Evolutionary conservation across 345 rosid species (phyloP), one percentile per base, ranked within the genome.

Genomic region (Laguncularia racemosa): DNA sequence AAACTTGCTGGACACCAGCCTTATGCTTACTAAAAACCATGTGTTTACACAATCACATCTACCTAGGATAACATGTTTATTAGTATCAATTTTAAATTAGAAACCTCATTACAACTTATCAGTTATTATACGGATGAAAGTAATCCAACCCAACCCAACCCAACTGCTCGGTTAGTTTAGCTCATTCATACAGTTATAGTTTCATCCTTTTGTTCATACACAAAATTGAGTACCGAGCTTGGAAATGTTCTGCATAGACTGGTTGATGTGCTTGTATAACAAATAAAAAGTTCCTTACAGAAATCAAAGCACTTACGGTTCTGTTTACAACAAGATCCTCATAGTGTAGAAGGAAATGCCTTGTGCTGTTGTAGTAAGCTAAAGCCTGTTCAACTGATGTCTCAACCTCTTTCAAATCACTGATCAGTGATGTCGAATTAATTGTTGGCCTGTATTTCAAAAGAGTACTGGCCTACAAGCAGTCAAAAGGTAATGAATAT

Each of bases 391-490:
- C 59, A 69, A 80, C 88, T 53, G 69, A 66, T 23, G 63, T 60
- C 77, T 87, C 97, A n/a, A 70, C 77, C 53, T 75, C 73, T 67
- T 75, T 78, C 62, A 93, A 65, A 62, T 89, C 85, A 17, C 70
- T 62, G 46, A 93, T 71, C 78, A 93, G 65, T 0, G 82, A 72
- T 43, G 86, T 77, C 15, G 87, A 80, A 68, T 87, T 87, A 70
- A 89, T 75, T 0, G 63, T 71, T 8, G 97, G 99, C 70, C 83
- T 93, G 81, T 85, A 93, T 20, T 62, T 79, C 48, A 95, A 78
- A 68, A 93, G 96, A 53, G 72, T 76, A 62, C 83, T 72, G 4
- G 99, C 99, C 97, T 93, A 58, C 43, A 56, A 65, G 55, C 54
- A 47, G 66, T 49, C 56, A 50, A 52, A 20, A 61, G 48, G 43